Base-by-base conservation (phyloP, 2,329 filamentous ascomycete species). In the Macrophomina pseudophaseolina region DNA sequence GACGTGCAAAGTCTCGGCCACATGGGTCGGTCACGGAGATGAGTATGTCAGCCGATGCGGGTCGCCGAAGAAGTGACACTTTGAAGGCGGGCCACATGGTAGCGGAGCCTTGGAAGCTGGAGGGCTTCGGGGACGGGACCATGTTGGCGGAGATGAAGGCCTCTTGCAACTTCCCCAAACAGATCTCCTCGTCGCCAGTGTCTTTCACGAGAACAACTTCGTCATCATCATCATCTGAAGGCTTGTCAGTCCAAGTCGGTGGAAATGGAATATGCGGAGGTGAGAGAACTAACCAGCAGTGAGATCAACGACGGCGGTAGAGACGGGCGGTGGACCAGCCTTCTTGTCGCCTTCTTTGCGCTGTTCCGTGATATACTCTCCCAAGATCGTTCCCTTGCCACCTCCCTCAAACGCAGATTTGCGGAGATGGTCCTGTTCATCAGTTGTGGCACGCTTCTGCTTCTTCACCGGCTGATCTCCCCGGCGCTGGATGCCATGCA, bases 21-120 rank as follows among this genome's bases (percentile, higher is more conserved):
- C 87, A 88, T 69, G 90, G 85, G 74, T 98, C 94, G 46, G 88
- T 85, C 9, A 93, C 90, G 65, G 90, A 84, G 60, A 97, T 93
- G 51, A 85, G 82, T 12, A 84, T 84, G 54, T 75, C 80, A 32
- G 78, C 79, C 51, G 88, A 85, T 28, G 85, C 85, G 3, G 82
- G 80, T 64, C 83, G 82, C 49, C 91, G 84, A 68, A 86, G 87
- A 52, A 95, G 83, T 0, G 88, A 82, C 38, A 97, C 85, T 74
- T 91, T 94, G 72, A 95, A 90, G 14, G 86, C 82, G 2, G 93
- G 91, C 86, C 91, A 93, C 70, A 88, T 86, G 64, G 86, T 79
- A 51, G 86, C 81, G 70, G 87, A 88, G 9, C 91, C 81, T 23
- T 85, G 81, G 67, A 87, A 83, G 30, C 85, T 83, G 35, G 85